Evolutionary conservation across 1,284 basidiomycete genomes (phyloP).

Genomic region (Omphalotus olearius): DNA sequence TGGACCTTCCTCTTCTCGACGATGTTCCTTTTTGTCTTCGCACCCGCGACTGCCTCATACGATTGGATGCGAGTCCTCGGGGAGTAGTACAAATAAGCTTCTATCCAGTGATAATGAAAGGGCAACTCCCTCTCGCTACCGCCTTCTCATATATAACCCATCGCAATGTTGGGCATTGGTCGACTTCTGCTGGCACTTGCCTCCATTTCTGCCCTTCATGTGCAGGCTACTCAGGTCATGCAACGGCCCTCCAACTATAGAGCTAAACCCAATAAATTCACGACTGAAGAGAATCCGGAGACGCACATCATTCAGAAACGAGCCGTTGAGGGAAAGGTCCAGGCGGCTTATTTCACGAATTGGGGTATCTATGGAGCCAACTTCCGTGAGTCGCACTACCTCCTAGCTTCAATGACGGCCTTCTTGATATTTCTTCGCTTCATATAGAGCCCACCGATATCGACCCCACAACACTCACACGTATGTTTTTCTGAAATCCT

Average conservation of each 20-base stretch:
- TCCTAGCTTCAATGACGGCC: too few species aligned
- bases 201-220: constrained; percentile 14
- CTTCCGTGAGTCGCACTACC: constrained; percentile 48
- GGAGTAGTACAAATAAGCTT: neutral
- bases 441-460: constrained; percentile 45
- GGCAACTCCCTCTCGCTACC: neutral
- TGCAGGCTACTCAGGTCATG: constrained; percentile 52
- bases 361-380: constrained; percentile 76
- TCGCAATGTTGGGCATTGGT: constrained; percentile 3
- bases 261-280: constrained; percentile 32
- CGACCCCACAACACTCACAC: constrained; percentile 48
- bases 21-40: neutral
- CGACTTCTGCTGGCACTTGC: constrained; percentile 9
- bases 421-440: constrained; percentile 3
- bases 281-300: constrained; percentile 32
- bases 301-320: constrained; percentile 42
- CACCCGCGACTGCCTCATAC: neutral
- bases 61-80: neutral
- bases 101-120: too few species aligned
- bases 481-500: constrained; percentile 24
- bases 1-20: neutral
- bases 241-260: constrained; percentile 48
- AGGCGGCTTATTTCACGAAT: constrained; percentile 65
- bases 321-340: constrained; percentile 39
- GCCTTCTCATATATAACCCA: neutral